Base-by-base conservation (phyloP, 495 filamentous ascomycete genomes). In the Penicillium pancosmium region DNA sequence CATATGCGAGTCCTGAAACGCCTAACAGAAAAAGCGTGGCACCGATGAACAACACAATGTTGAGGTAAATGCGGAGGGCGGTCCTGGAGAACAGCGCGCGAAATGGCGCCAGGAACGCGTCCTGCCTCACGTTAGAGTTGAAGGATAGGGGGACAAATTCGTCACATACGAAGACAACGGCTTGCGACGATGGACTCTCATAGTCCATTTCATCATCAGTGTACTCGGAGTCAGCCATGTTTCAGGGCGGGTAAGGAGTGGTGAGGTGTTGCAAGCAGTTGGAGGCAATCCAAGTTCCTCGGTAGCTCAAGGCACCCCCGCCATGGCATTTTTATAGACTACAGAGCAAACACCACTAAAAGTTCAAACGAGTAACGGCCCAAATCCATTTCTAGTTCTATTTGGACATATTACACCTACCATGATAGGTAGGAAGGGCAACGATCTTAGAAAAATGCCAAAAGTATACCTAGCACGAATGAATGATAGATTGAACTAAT, bases 41-140 rank as follows among this genome's bases (percentile, higher is more conserved):
- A 25, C 76, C 65, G 51, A 84, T 65, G 64, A 92, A 82, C 25
- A 96, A 75, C 11, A 84, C 60, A n/a, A 84, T 84, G 64, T 83
- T 85, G 46, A 96, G 68, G 66, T 96, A 93, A 19, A 87, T 83
- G 64, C 85, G 84, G 53, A 84, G 80, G 9, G 89, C 88, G 38
- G 83, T 73, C 64, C 84, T 87, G 36, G 89, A 93, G 41, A 85
- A 76, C 41, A 84, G 75, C 64, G 81, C 74, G 59, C 69, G 74
- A 55, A 76, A 63, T 15, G 68, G 70, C n/a, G 63, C 61, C 19
- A 67, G 54, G 60, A 75, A 46, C 67, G 68, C 51, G 65, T 69
- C 67, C 77, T 74, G 49, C 52, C 50, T 58, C 54, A 38, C 27
- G 59, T 69, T 54, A 69, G 64, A 35, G 52, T 13, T 41, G 23